Conservation (phyloP, 169 alveolate genomes). For the Plasmodium knowlesi region DNA sequence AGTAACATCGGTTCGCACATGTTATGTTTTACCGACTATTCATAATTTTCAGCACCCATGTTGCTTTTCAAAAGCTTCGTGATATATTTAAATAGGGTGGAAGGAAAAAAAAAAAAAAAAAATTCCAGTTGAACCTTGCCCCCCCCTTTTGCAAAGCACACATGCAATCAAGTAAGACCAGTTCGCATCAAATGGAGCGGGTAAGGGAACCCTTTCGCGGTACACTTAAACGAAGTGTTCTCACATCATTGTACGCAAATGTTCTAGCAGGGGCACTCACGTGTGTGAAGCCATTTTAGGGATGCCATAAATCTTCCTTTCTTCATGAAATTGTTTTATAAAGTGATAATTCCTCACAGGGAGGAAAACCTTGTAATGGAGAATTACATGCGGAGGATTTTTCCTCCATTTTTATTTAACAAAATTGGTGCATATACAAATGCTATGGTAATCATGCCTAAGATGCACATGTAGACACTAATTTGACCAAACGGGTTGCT, state of each 20-base stretch:
- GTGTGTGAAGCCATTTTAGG: not conserved
- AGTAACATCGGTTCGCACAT: not conserved
- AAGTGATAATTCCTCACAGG: not conserved
- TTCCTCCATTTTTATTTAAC: not conserved
- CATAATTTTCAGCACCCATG: not conserved
- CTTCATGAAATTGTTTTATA: not conserved
- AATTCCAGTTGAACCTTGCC: not conserved
- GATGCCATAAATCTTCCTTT: not conserved
- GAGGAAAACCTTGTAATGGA: not conserved
- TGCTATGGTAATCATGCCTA: not conserved
- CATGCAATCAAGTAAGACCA: not conserved
- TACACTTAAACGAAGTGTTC: not conserved
- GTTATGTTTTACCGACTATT: conserved; percentile 33
- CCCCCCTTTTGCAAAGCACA: not conserved
- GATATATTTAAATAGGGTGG: not conserved
- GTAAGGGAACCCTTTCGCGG: not conserved
- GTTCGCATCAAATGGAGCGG: not conserved
- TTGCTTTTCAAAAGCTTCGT: not conserved
- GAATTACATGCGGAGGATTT: not conserved
- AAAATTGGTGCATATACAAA: not conserved
- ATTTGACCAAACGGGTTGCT: not conserved
- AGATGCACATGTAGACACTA: not conserved
- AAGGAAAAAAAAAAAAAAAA: not conserved
- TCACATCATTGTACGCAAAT: not conserved
- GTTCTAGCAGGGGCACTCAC: not conserved